A percentile compares a stretch with the other conserved stretches of the same genome.
These are phyloP conservation scores for Chenopodium berlandieri DNA, from an alignment of 148 eudicot genomes.

Conservation along the genomic window DNA sequence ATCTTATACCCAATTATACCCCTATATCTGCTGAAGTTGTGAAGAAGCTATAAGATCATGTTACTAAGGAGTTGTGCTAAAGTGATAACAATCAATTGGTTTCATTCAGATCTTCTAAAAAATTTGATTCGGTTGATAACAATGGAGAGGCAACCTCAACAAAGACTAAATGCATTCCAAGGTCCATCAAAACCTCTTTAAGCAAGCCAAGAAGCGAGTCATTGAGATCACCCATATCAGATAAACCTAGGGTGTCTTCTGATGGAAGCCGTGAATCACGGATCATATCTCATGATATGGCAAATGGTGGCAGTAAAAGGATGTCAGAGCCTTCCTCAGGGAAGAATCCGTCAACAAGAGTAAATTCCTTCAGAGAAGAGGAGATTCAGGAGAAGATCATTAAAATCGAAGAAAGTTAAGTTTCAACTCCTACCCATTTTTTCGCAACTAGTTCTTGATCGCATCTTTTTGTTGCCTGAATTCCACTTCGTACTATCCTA, in stretches of 20 bases:
- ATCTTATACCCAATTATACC: neutral
- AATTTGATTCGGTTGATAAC: conserved; percentile 37
- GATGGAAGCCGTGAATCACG: conserved; percentile 47
- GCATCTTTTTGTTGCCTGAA: conserved; percentile 32
- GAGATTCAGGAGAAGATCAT: conserved; percentile 64
- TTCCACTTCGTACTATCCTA: conserved; percentile 31
- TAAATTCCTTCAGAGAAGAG: conserved; percentile 50
- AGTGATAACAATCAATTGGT: neutral
- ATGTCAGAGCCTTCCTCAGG: conserved; percentile 45
- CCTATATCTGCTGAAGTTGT: neutral
- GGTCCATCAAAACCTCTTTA: conserved; percentile 57
- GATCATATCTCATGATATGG: conserved; percentile 35
- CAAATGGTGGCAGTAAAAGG: conserved; percentile 63
- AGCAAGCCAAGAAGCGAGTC: conserved; percentile 70
- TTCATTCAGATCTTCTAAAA: conserved; percentile 40
- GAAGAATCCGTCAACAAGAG: conserved; percentile 35
- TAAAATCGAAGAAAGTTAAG: conserved; percentile 91
- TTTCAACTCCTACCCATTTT: conserved; percentile 28
- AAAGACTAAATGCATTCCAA: conserved; percentile 66
- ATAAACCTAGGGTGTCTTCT: conserved; percentile 68
- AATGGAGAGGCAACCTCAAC: conserved; percentile 44
- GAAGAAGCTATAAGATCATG: neutral
- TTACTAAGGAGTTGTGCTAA: neutral
- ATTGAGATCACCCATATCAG: conserved; percentile 80
- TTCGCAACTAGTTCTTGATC: neutral